phyloP scores from a whole-genome alignment of 768 basidiomycete genomes.

The Kwoniella botswanensis region DNA sequence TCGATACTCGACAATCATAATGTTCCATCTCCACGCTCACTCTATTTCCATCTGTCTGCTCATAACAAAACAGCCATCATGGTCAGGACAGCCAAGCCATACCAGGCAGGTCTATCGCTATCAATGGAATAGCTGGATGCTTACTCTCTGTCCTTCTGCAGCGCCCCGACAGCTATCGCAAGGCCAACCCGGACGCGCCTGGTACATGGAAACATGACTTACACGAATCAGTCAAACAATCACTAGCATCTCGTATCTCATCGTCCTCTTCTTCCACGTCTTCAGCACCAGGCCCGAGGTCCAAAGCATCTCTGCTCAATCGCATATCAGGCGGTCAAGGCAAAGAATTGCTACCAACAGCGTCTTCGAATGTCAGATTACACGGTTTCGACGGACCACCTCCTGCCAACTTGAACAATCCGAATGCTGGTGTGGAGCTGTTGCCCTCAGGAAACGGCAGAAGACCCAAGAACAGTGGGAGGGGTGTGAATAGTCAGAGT shows the following conservation, averaged over 20 bases:
- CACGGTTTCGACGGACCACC: constrained; percentile 31
- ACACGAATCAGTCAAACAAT: constrained; percentile 25
- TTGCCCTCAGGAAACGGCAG: constrained; percentile 30
- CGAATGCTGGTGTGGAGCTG: constrained; percentile 45
- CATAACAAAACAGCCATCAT: background rate
- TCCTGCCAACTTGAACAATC: constrained; percentile 33
- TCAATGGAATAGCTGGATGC: background rate
- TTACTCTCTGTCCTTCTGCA: constrained; percentile 4
- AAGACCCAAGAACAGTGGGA: constrained; percentile 15
- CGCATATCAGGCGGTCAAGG: constrained; percentile 43
- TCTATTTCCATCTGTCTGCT: background rate
- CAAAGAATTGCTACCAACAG: constrained; percentile 37
- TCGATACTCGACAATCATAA: too few species aligned
- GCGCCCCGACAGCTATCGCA: constrained; percentile 26
- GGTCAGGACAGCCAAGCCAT: constrained; percentile 23
- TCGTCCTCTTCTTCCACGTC: constrained; percentile 19
- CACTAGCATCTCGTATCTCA: constrained; percentile 26
- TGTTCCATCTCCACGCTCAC: background rate
- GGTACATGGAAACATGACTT: constrained; percentile 54
- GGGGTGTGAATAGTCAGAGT: constrained; percentile 10
- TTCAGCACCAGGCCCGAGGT: background rate
- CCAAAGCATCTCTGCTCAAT: constrained; percentile 27
- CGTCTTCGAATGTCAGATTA: constrained; percentile 15
- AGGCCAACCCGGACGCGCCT: constrained; percentile 42
- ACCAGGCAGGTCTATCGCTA: constrained; percentile 10